phyloP scores from a whole-genome alignment of 2,329 filamentous ascomycete genomes.

The Fusarium tuaranense region DNA sequence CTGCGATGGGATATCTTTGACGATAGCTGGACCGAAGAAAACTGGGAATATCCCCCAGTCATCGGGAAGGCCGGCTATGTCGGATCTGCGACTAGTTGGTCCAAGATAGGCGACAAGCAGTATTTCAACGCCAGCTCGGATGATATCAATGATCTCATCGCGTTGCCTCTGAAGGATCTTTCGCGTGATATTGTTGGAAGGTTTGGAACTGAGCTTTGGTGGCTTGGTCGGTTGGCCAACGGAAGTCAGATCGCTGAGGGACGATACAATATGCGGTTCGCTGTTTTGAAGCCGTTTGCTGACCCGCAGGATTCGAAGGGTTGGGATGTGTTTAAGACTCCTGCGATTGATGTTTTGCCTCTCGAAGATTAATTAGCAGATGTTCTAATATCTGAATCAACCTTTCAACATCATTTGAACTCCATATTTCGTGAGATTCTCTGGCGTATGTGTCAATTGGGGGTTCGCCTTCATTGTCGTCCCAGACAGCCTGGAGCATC shows the following conservation, averaged over 20 bases:
- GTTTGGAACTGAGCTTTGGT: slow-evolving; percentile 26
- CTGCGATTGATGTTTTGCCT: neutral
- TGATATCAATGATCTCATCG: neutral
- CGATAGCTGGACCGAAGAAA: neutral
- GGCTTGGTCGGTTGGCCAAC: slow-evolving; percentile 20
- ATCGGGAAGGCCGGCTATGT: neutral
- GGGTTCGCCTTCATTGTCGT: neutral
- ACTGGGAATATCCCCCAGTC: neutral
- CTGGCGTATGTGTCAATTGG: neutral
- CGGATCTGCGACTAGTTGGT: neutral
- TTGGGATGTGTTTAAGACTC: slow-evolving; percentile 2
- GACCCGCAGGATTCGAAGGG: slow-evolving; percentile 6
- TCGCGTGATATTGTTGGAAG: slow-evolving; percentile 7
- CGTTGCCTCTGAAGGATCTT: neutral
- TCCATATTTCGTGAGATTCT: neutral
- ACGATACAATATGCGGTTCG: slow-evolving; percentile 25
- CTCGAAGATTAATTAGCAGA: neutral
- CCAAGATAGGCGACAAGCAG: neutral
- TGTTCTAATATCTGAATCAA: neutral
- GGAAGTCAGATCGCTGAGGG: slow-evolving; percentile 16
- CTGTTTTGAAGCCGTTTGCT: slow-evolving; percentile 17
- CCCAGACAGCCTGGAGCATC: neutral
- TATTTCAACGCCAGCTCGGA: neutral
- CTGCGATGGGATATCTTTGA: neutral
- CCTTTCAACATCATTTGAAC: neutral